phyloP scores from a whole-genome alignment of 2,329 filamentous ascomycete species.

The Beauveria rudraprayagi region DNA sequence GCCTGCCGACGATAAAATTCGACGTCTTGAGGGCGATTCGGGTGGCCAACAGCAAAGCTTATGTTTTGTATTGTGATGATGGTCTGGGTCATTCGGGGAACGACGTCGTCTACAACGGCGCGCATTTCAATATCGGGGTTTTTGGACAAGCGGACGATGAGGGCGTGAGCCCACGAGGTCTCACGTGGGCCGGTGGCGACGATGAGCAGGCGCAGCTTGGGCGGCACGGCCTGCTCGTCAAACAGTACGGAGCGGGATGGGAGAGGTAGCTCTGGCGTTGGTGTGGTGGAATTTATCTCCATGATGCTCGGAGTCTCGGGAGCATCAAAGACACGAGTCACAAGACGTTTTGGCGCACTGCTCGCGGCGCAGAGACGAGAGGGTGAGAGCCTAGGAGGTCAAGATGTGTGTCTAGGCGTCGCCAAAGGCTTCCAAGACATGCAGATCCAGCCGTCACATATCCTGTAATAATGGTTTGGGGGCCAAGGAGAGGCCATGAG shows the following conservation, averaged over 20 bases:
- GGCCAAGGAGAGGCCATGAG: neutral
- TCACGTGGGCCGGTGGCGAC: conserved; percentile 58
- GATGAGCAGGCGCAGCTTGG: conserved; percentile 53
- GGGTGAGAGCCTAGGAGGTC: too few species aligned
- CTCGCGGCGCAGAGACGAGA: neutral
- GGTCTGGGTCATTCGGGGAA: conserved; percentile 54
- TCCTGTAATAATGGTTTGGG: neutral
- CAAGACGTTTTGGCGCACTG: neutral
- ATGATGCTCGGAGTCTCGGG: neutral
- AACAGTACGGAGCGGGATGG: conserved; percentile 29
- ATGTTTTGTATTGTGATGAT: conserved; percentile 53
- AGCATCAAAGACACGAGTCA: neutral
- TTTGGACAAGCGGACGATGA: conserved; percentile 60
- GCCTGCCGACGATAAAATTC: conserved; percentile 45
- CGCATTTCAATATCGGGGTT: conserved; percentile 52
- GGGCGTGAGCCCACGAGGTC: conserved; percentile 56
- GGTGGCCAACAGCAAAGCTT: conserved; percentile 26
- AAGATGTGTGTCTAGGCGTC: neutral
- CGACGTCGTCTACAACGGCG: conserved; percentile 58
- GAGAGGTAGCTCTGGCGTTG: conserved; percentile 17
- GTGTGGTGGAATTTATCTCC: neutral
- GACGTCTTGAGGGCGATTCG: conserved; percentile 35
- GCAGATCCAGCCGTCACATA: conserved; percentile 20
- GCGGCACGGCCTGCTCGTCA: conserved; percentile 29
- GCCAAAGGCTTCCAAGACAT: conserved; percentile 26